Evolutionary conservation across 345 rosid species (phyloP), one percentile per base, ranked within the genome.

Genomic region (Pseudoturritis turrita): DNA sequence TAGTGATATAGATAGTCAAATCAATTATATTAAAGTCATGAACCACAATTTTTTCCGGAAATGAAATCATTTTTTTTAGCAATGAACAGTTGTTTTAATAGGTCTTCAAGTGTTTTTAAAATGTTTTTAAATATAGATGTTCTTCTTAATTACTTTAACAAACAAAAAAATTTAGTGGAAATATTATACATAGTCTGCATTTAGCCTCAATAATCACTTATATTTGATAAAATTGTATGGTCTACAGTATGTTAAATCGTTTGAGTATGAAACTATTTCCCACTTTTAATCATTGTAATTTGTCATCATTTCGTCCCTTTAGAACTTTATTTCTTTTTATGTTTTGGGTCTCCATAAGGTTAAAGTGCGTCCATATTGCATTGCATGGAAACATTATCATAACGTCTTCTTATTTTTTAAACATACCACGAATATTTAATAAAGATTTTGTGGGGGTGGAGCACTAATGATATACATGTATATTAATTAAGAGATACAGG

Each of bases 351-450:
- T 76, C 79, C 79, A 70, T 76, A 76, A 76, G 74, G 41, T 57
- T 63, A 75, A 75, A 75, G 79, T 68, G 79, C 79, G 79, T 76
- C 65, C 79, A 55, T 55, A 70, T 76, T 76, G 75, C 74, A 68
- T 75, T 75, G 78, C 78, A 75, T 75, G 78, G 74, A 75, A 75
- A 75, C 79, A 75, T 53, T 75, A 75, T 75, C 70, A 75, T 75
- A 61, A 68, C 79, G 53, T 33, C 57, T 68, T 43, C 49, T 51
- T 4, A 31, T 41, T 67, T 68, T 33, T 5, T 5, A 65, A 74
- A 60, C 31, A 66, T 5, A 28, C 7, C 51, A 40, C 47, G 39
- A 67, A 50, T 51, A 67, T 33, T 60, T 68, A 44, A 61, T 53
- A 43, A 75, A 68, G 79, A 75, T 75, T 75, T 61, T 68, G 79